Evolutionary conservation across 1,139 yeast genomes (phyloP).

Genomic region (Geotrichum histeridarum): DNA sequence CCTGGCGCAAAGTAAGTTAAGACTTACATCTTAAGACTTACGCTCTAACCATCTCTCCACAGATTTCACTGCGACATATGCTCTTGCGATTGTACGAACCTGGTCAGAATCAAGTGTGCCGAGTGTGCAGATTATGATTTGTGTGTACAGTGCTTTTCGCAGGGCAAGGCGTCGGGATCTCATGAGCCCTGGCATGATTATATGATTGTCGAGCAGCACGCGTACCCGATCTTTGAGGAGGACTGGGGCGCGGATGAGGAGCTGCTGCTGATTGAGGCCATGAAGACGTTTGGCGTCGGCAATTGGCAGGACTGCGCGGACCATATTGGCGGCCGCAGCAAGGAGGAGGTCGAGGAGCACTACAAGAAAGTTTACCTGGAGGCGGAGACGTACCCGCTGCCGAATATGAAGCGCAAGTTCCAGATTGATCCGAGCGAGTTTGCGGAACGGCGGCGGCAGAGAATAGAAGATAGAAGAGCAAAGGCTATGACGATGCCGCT

Average conservation of each 20-base stretch:
- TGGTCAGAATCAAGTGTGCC: constrained; percentile 88
- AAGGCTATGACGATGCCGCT: constrained; percentile 49
- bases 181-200: constrained; percentile 96
- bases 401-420: constrained; percentile 67
- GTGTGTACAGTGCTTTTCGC: constrained; percentile 93
- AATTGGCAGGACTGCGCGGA: constrained; percentile 97
- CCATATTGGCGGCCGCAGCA: constrained; percentile 90
- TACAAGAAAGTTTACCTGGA: constrained; percentile 67
- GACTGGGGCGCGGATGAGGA: constrained; percentile 99
- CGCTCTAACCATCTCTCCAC: constrained; percentile 63
- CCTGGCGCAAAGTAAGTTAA: constrained; percentile 38
- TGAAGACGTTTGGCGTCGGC: constrained; percentile 78
- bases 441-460: constrained; percentile 57
- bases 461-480: constrained; percentile 67
- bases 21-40: constrained; percentile 30
- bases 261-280: constrained; percentile 74
- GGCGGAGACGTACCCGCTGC: constrained; percentile 80
- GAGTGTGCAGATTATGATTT: constrained; percentile 88
- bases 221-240: constrained; percentile 82
- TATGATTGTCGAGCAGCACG: constrained; percentile 85
- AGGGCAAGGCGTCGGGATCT: constrained; percentile 71
- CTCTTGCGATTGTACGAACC: constrained; percentile 86
- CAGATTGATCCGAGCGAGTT: constrained; percentile 64
- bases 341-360: constrained; percentile 86
- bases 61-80: constrained; percentile 90